Evolutionary conservation across 805 yeast species (phyloP), one percentile per base, ranked within the genome.

Genomic region (Teunomyces tritomae): DNA sequence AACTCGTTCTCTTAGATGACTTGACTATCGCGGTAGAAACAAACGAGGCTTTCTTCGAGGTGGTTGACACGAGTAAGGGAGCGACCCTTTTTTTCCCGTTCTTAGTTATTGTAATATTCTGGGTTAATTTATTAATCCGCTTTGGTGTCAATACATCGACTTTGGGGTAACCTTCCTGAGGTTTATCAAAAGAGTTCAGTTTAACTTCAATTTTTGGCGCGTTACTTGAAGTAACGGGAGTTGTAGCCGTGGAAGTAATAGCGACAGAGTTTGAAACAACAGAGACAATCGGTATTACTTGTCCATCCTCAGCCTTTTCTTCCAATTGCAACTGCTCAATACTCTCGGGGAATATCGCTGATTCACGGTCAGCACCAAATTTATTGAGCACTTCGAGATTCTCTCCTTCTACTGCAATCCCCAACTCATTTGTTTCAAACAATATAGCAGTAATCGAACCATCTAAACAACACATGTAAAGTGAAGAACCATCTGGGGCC

Each of bases 301-400:
- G 6, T 8, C 30, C 33, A 28, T 35, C 65, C 7, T 66, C 70
- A 1, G 88, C 82, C 51, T 74, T 73, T 33, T 84, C 89, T 55
- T 90, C 97, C 17, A 92, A 68, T 4, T 70, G 62, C 47, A 92
- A 71, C 64, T 91, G 97, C 45, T 82, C 85, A 1, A 85, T 78
- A 64, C 94, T 85, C 59, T 92, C 98, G 0, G 97, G 96, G 57
- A 89, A 87, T 16, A 85, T 84, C 70, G 86, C 74, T 7, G 87
- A 79, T 54, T 91, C 97, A 48, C 90, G 78, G 52, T 88, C 96
- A 2, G 87, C 90, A 52, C 99, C 98, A 61, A 87, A 92, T 55
- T 89, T 77, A 55, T 86, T 83, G 48, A 92, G 74, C 11, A 37
- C 40, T 49, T 88, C 86, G 36, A 79, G 75, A 49, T 82, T 85